A percentile compares a stretch with the other conserved stretches of the same genome.
phyloP scores from a whole-genome alignment of 768 basidiomycete genomes.

The Termitomyces sp. region DNA sequence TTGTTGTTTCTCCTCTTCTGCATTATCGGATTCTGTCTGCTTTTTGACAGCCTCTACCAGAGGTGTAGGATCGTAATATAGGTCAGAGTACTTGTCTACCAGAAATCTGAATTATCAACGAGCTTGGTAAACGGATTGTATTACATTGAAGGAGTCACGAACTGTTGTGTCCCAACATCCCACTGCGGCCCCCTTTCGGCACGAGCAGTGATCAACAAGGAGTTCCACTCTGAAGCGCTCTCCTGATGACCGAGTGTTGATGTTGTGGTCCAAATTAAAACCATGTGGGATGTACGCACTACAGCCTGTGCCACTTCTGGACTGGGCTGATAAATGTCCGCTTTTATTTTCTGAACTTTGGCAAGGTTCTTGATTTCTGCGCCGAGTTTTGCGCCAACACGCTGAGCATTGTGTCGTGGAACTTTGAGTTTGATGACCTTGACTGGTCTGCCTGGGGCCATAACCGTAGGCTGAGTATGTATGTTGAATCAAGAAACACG shows the following conservation, averaged over 20 bases:
- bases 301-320: constrained; percentile 61
- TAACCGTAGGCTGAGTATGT: constrained; percentile 16
- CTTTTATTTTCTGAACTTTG: constrained; percentile 38
- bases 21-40: constrained; percentile 37
- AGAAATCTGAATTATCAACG: constrained; percentile 45
- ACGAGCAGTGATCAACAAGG: constrained; percentile 67
- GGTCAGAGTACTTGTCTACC: constrained; percentile 65
- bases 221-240: constrained; percentile 85
- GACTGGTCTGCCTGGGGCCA: constrained; percentile 58
- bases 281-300: constrained; percentile 34
- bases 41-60: constrained; percentile 50
- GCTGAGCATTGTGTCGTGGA: constrained; percentile 71
- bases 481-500: constrained; percentile 5
- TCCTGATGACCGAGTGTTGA: constrained; percentile 33
- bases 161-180: constrained; percentile 87
- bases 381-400: constrained; percentile 57
- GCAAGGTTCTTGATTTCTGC: constrained; percentile 54
- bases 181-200: constrained; percentile 83
- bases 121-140: not conserved
- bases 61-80: constrained; percentile 68
- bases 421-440: constrained; percentile 58
- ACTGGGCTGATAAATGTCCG: constrained; percentile 59
- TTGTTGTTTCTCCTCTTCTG: constrained; percentile 28
- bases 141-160: constrained; percentile 21
- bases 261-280: not conserved